Conservation (phyloP, 805 yeast genomes). For the Candida taoyuanica region DNA sequence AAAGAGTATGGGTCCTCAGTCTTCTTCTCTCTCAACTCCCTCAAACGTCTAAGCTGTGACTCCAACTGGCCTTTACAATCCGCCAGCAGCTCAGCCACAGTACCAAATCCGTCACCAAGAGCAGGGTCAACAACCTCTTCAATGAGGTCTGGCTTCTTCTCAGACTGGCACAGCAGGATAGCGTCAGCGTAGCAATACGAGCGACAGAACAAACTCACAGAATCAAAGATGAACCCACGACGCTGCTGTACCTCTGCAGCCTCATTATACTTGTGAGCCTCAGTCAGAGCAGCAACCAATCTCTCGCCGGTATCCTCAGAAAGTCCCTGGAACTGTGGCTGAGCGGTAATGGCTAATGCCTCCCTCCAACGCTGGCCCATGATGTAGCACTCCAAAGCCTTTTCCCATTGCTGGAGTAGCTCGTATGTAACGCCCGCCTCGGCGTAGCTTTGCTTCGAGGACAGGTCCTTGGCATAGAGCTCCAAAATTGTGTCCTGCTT, state of each 20-base stretch:
- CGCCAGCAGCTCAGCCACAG: slow-evolving; percentile 82
- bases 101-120: slow-evolving; percentile 83
- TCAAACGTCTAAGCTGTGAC: slow-evolving; percentile 77
- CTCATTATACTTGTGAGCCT: slow-evolving; percentile 67
- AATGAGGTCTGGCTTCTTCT: slow-evolving; percentile 40
- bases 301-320: slow-evolving; percentile 48
- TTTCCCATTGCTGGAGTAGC: slow-evolving; percentile 46
- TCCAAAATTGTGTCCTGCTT: slow-evolving; percentile 52
- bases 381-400: slow-evolving; percentile 68
- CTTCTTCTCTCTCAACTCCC: slow-evolving; percentile 83
- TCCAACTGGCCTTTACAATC: slow-evolving; percentile 84
- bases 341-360: slow-evolving; percentile 60
- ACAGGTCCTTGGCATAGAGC: slow-evolving; percentile 59
- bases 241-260: slow-evolving; percentile 78
- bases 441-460: slow-evolving; percentile 49
- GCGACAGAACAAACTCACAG: slow-evolving; percentile 67
- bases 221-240: slow-evolving; percentile 54
- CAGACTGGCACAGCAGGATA: slow-evolving; percentile 52
- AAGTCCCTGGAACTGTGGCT: slow-evolving; percentile 35
- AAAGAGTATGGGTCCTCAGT: slow-evolving; percentile 80
- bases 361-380: slow-evolving; percentile 79
- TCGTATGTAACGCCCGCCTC: slow-evolving; percentile 84
- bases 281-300: slow-evolving; percentile 55
- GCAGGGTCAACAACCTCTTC: slow-evolving; percentile 64
- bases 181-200: slow-evolving; percentile 76